Base-by-base conservation (phyloP, 2,329 filamentous ascomycete genomes). In the Calonectria leucothoes region DNA sequence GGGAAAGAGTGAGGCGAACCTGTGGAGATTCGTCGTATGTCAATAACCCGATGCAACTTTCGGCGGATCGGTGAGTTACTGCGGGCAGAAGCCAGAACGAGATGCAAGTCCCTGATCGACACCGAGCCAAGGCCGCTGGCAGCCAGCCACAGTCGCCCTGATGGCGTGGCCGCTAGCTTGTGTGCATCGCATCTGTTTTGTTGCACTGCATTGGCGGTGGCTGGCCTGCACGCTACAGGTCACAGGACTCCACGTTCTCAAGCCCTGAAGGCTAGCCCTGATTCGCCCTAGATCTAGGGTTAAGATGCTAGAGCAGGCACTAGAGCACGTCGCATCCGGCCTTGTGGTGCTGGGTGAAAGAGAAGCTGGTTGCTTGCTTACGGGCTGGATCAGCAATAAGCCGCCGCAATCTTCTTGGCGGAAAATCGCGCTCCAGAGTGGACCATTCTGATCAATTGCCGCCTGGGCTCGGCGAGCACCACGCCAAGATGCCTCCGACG, bases 91-190 rank as follows among this genome's bases (percentile, higher is more conserved):
- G 51, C 63, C 55, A 65, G 37, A 61, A 61, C 14, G 10, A 61
- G 55, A 48, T 69, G 74, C 73, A 70, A 75, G 77, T 79, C 74
- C 77, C 78, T 79, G 77, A 80, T 80, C 77, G 77, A 75, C 78
- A 76, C 63, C 71, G 39, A 57, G 66, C 68, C 33, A 64, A 61
- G 67, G 37, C 25, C 66, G 25, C 49, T 64, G 55, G 55, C 67
- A 48, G 57, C 45, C 55, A 63, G 57, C 66, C 52, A 61, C 49
- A 42, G 42, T 66, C 33, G 70, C 64, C 51, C 52, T 73, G 61
- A 67, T 66, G 73, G 66, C 70, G 61, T 73, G 70, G 70, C 27
- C 49, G 65, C 55, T 72, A 29, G 57, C 51, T 70, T 64, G 51
- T 55, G 69, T 73, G 70, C 71, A 72, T 75, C 55, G 69, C 61